Conservation (phyloP, 169 alveolate species). For the Cardiosporidium cionae region DNA sequence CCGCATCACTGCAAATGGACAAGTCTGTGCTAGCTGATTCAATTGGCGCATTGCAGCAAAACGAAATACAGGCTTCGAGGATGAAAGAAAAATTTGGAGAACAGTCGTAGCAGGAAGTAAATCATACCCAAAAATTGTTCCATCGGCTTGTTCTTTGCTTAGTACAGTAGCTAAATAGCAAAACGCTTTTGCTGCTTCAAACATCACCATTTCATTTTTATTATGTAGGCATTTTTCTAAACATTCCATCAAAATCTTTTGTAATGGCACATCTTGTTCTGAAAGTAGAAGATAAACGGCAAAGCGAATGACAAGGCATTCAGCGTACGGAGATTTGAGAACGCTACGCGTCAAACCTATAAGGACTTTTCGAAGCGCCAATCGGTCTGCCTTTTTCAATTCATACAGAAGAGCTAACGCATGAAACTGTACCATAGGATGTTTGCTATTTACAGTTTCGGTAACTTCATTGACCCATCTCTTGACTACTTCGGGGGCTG, state of each 20-base stretch:
- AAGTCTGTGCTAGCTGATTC: slow-evolving; percentile 51
- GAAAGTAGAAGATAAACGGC: slow-evolving; percentile 21
- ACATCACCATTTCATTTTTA: slow-evolving; percentile 44
- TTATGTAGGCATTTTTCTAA: slow-evolving; percentile 43
- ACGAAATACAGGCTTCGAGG: slow-evolving; percentile 70
- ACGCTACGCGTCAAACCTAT: slow-evolving; percentile 28
- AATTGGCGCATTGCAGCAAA: slow-evolving; percentile 76
- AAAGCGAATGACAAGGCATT: slow-evolving; percentile 47
- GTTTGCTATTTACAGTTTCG: slow-evolving; percentile 72
- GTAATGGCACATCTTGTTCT: slow-evolving; percentile 4
- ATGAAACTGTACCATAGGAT: slow-evolving; percentile 86
- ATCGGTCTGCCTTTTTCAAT: slow-evolving; percentile 71
- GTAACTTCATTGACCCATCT: slow-evolving; percentile 72
- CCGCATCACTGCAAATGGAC: slow-evolving; percentile 51
- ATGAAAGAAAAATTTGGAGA: slow-evolving; percentile 45
- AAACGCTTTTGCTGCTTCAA: slow-evolving; percentile 43
- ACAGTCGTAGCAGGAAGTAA: not conserved
- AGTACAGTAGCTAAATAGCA: slow-evolving; percentile 40
- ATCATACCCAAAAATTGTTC: not conserved
- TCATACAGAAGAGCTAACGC: slow-evolving; percentile 86
- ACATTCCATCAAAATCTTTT: slow-evolving; percentile 10
- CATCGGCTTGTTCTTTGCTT: slow-evolving; percentile 12
- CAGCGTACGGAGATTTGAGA: slow-evolving; percentile 51
- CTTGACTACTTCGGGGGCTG: slow-evolving; percentile 81
- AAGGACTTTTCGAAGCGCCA: slow-evolving; percentile 61